phyloP scores from a whole-genome alignment of 768 basidiomycete genomes.

The Clathrus columnatus region DNA sequence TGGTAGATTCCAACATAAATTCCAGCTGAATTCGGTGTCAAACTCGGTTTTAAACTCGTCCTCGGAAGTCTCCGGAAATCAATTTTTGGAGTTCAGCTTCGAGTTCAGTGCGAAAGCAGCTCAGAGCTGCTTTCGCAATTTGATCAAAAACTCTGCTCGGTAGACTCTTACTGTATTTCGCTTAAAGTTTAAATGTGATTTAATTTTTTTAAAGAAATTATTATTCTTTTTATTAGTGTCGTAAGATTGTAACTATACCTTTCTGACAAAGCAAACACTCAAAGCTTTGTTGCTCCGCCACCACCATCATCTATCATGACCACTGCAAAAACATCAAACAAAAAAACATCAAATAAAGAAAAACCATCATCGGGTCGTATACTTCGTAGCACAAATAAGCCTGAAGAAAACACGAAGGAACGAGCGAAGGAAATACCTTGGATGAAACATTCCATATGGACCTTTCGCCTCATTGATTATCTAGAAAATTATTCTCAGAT shows the following conservation, averaged over 20 bases:
- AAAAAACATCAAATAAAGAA: not conserved
- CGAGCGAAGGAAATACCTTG: not conserved
- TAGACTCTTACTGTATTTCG: not conserved
- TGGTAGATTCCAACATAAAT: too few species aligned
- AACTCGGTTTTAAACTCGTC: too few species aligned
- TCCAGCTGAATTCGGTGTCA: too few species aligned
- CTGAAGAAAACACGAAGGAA: not conserved
- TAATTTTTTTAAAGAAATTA: not conserved
- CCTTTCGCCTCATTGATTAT: not conserved
- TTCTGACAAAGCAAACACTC: not conserved
- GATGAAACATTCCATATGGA: not conserved
- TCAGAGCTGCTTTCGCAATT: not conserved
- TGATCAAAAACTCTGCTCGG: not conserved
- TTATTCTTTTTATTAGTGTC: not conserved
- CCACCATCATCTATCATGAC: too few species aligned
- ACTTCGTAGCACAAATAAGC: not conserved
- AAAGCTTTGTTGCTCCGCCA: not conserved
- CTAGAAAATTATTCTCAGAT: conserved; percentile 21
- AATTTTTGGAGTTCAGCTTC: too few species aligned
- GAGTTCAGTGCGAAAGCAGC: too few species aligned
- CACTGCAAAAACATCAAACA: not conserved
- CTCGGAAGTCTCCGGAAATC: too few species aligned
- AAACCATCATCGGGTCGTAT: not conserved
- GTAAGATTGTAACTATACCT: not conserved
- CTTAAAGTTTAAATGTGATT: not conserved